Evolutionary conservation across 2,329 filamentous ascomycete genomes (phyloP).

Genomic region (Seiridium cupressi): DNA sequence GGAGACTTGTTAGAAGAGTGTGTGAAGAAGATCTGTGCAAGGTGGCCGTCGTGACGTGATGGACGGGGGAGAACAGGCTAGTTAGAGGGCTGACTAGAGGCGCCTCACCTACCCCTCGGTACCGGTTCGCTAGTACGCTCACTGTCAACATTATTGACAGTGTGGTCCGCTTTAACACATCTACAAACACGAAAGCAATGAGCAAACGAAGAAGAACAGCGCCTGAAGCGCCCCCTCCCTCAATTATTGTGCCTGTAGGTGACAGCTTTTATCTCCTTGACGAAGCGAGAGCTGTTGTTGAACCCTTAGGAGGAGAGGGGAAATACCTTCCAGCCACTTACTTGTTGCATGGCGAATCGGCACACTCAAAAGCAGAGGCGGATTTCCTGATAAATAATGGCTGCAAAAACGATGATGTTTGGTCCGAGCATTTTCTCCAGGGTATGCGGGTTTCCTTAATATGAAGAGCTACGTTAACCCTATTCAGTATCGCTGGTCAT

Average conservation of each 20-base stretch:
- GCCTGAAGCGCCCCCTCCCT: not conserved
- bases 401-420: constrained; percentile 10
- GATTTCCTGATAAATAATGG: not conserved
- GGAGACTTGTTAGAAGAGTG: too few species aligned
- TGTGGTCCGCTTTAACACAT: not conserved
- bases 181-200: not conserved
- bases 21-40: too few species aligned
- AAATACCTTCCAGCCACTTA: constrained; percentile 1
- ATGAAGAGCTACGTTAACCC: too few species aligned
- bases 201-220: not conserved
- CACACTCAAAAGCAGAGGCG: not conserved
- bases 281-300: constrained; percentile 1
- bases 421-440: constrained; percentile 10
- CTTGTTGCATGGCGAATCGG: not conserved
- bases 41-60: too few species aligned
- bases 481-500: too few species aligned
- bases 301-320: not conserved
- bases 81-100: too few species aligned
- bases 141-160: not conserved
- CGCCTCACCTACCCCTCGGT: too few species aligned
- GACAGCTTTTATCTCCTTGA: not conserved
- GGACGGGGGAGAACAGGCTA: too few species aligned
- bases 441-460: too few species aligned
- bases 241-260: not conserved
- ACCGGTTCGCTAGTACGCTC: too few species aligned